phyloP scores from a whole-genome alignment of 352 stramenopile genomes.

The Phytophthora podocarpi region DNA sequence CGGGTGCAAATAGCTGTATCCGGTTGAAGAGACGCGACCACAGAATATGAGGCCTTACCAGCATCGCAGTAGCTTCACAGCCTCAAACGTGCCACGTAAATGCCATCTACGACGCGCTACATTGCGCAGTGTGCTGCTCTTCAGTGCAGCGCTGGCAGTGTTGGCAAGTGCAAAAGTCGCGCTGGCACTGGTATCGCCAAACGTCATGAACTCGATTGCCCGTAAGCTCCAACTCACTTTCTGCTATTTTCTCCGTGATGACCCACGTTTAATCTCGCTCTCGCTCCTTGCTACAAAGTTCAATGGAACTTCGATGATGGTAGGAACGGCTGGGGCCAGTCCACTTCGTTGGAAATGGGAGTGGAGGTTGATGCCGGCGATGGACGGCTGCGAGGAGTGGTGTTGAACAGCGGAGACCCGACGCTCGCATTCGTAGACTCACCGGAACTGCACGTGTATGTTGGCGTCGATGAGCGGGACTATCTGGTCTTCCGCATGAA shows the following conservation, averaged over 20 bases:
- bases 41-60: no score
- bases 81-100: not conserved
- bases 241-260: not conserved
- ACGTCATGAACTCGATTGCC: constrained; percentile 33
- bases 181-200: constrained; percentile 1
- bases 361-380: constrained; percentile 59
- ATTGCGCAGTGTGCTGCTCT: not conserved
- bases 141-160: not conserved
- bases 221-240: constrained; percentile 18
- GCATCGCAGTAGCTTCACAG: not conserved
- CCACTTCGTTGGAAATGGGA: constrained; percentile 66
- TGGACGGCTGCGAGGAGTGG: constrained; percentile 46
- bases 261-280: not conserved
- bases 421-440: constrained; percentile 62
- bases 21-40: no score
- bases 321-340: constrained; percentile 63
- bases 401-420: constrained; percentile 42
- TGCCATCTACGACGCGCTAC: not conserved
- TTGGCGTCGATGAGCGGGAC: constrained; percentile 54
- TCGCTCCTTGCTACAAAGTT: constrained; percentile 30
- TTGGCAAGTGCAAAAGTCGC: not conserved
- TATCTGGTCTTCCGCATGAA: constrained; percentile 66
- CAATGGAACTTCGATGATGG: constrained; percentile 69
- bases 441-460: constrained; percentile 56
- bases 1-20: no score